A percentile compares a stretch with the other conserved stretches of the same genome.
Evolutionary conservation across 2,329 filamentous ascomycete genomes (phyloP).

Genomic region (Magnaporthiopsis poae): DNA sequence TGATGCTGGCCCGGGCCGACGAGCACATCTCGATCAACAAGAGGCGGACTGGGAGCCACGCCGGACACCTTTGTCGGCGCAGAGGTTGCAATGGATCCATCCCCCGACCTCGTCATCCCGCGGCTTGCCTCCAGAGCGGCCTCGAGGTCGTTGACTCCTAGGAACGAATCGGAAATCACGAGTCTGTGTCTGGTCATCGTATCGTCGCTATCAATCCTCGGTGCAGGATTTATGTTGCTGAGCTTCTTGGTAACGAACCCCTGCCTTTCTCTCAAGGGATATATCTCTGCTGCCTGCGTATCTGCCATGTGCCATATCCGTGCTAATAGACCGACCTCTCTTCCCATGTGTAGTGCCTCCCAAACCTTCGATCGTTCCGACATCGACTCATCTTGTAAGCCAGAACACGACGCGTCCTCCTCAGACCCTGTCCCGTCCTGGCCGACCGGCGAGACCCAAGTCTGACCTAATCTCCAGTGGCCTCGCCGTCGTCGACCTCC

Average conservation of each 20-base stretch:
- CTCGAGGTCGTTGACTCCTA: background rate
- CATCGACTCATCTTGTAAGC: slow-evolving; percentile 28
- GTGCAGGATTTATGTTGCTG: slow-evolving; percentile 28
- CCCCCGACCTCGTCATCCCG: no score
- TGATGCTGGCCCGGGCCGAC: no score
- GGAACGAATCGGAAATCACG: slow-evolving; percentile 13
- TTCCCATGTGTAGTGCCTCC: slow-evolving; percentile 23
- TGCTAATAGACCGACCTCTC: background rate
- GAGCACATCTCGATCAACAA: no score
- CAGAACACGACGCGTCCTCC: no score
- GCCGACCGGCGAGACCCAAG: background rate
- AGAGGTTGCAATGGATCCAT: no score
- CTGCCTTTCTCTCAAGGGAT: background rate
- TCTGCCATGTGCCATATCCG: no score
- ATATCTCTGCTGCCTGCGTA: no score
- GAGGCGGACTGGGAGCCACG: no score
- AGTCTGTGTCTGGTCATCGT: slow-evolving; percentile 23
- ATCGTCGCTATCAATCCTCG: slow-evolving; percentile 25
- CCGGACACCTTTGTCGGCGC: no score
- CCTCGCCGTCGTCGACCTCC: slow-evolving; percentile 29
- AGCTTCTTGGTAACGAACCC: slow-evolving; percentile 19
- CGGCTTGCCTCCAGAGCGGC: background rate
- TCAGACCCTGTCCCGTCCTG: no score
- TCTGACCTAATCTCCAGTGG: slow-evolving; percentile 14
- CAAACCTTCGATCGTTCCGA: slow-evolving; percentile 26